Conservation (phyloP, 2,329 filamentous ascomycete genomes). For the Pseudocercospora pini-densiflorae region DNA sequence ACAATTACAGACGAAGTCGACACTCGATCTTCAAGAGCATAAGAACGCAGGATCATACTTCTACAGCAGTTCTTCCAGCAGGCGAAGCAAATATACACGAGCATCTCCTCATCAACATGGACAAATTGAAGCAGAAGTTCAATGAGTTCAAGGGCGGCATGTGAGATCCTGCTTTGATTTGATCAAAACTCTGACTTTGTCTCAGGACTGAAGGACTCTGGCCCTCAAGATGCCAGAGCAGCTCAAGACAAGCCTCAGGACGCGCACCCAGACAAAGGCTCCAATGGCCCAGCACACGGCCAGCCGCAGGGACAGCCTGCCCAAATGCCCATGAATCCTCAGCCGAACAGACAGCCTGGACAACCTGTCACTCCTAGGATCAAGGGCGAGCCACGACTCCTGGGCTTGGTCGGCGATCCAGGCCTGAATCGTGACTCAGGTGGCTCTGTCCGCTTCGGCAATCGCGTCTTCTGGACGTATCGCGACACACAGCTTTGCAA, state of each 20-base stretch:
- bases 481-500: conserved; percentile 26
- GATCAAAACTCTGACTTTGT: neutral
- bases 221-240: conserved; percentile 5
- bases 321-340: neutral
- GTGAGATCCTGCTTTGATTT: neutral
- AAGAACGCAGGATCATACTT: neutral
- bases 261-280: neutral
- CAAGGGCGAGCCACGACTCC: conserved; percentile 20
- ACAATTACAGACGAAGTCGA: neutral
- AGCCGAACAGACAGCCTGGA: conserved; percentile 12
- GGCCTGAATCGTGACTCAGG: conserved; percentile 25
- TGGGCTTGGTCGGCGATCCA: conserved; percentile 24
- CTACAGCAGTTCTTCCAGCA: too few species aligned
- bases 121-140: conserved; percentile 8
- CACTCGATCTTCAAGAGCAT: neutral
- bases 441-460: conserved; percentile 23
- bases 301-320: neutral
- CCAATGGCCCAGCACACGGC: neutral
- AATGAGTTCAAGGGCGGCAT: conserved; percentile 1
- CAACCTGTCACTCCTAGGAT: conserved; percentile 19
- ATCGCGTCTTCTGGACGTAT: conserved; percentile 26
- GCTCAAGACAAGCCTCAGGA: conserved; percentile 15
- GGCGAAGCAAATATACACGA: too few species aligned
- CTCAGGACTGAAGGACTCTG: conserved; percentile 10
- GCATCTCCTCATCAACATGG: neutral